These are phyloP conservation scores for Coemansia reversa DNA, from an alignment of 192 early-diverging fungal species.

Conservation along the genomic window DNA sequence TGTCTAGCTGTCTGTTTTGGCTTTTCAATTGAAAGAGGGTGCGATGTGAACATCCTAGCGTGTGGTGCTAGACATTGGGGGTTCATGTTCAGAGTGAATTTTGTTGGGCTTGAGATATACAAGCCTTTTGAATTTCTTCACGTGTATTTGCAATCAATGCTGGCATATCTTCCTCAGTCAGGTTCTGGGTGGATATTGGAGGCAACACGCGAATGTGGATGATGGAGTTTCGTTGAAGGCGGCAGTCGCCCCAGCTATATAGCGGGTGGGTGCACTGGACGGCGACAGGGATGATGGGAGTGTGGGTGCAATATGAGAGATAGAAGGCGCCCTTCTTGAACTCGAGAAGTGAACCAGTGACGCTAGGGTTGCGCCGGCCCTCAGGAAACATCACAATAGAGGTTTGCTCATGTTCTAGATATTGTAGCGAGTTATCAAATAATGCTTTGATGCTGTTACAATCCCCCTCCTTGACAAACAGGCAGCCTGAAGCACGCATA, in stretches of 20 bases:
- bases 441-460: conserved; percentile 72
- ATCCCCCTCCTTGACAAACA: conserved; percentile 89
- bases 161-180: conserved; percentile 51
- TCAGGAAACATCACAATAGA: conserved; percentile 89
- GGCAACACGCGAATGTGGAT: conserved; percentile 50
- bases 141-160: conserved; percentile 44
- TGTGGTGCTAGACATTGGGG: neutral
- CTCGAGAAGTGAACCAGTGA: conserved; percentile 70
- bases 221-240: conserved; percentile 42
- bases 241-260: conserved; percentile 41
- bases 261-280: conserved; percentile 62
- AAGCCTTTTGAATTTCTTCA: conserved; percentile 42
- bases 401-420: conserved; percentile 72
- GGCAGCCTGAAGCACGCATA: conserved; percentile 75
- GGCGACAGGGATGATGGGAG: conserved; percentile 88
- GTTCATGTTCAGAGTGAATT: neutral
- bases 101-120: conserved; percentile 19
- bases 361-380: conserved; percentile 78
- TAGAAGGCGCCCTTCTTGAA: conserved; percentile 99
- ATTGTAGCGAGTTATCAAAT: conserved; percentile 69
- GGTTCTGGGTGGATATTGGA: conserved; percentile 44
- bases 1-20: neutral
- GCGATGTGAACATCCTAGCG: neutral
- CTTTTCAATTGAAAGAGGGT: neutral
- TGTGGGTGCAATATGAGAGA: conserved; percentile 77